Percentiles rank a stretch among this genome's conserved stretches.
These are phyloP conservation scores for Neoboletus subvelutipes DNA, from an alignment of 768 basidiomycete genomes.

Conservation along the genomic window DNA sequence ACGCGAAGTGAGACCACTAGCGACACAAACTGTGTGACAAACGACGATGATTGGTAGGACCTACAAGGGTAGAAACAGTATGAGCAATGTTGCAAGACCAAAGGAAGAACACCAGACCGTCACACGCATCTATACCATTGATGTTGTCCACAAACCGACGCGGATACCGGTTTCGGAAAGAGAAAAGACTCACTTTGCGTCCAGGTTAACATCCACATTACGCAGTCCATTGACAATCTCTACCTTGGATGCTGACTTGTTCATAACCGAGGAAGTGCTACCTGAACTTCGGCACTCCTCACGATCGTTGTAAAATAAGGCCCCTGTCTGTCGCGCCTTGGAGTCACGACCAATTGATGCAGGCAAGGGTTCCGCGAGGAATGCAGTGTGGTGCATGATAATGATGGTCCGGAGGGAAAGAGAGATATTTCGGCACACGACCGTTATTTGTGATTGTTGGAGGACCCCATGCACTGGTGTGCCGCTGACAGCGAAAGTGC, in stretches of 20 bases:
- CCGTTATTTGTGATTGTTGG: slow-evolving; percentile 6
- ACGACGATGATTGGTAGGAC: slow-evolving; percentile 59
- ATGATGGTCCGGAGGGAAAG: slow-evolving; percentile 3
- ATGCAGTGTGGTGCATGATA: slow-evolving; percentile 13
- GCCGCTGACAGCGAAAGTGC: not conserved
- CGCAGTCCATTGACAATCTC: slow-evolving; percentile 59
- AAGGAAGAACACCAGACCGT: slow-evolving; percentile 36
- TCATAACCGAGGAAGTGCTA: slow-evolving; percentile 34
- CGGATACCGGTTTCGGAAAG: slow-evolving; percentile 15
- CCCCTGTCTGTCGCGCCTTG: not conserved
- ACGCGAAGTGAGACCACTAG: slow-evolving; percentile 55
- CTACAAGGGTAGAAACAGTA: slow-evolving; percentile 38
- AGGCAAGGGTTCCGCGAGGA: slow-evolving; percentile 14
- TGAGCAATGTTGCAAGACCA: slow-evolving; percentile 17
- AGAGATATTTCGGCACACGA: slow-evolving; percentile 21
- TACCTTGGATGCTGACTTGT: slow-evolving; percentile 40
- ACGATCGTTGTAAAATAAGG: slow-evolving; percentile 8
- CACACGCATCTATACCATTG: slow-evolving; percentile 30
- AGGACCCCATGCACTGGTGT: not conserved
- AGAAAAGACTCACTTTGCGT: slow-evolving; percentile 64
- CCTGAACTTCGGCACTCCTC: slow-evolving; percentile 27
- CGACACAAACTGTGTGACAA: slow-evolving; percentile 54
- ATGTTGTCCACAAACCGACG: slow-evolving; percentile 33
- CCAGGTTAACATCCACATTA: slow-evolving; percentile 54
- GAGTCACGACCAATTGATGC: slow-evolving; percentile 4